Base-by-base conservation (phyloP, 2,329 filamentous ascomycete genomes). In the Cladosporium phlei region DNA sequence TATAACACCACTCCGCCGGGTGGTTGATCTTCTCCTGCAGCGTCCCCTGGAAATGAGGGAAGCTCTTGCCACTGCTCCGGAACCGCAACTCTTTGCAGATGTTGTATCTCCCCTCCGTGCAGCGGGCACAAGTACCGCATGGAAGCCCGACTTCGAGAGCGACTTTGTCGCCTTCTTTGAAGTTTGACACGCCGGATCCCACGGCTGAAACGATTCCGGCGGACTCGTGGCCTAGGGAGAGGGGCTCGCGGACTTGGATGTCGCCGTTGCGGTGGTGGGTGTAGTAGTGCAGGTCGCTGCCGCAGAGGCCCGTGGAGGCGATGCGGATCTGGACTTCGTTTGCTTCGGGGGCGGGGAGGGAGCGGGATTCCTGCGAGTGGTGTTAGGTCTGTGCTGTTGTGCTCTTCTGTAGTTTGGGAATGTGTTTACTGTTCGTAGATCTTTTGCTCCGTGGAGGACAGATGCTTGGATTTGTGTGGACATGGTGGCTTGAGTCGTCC, bases 121-220 rank as follows among this genome's bases (percentile, higher is more conserved):
- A 83, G 42, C 76, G 66, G 17, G 70, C 64, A 59, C 79, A 83
- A 30, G 64, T 60, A 29, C 86, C 82, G 71, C 91, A 97, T 1
- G 89, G 88, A 43, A 87, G 78, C 40, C 91, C 91, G 11, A 94
- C 91, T 74, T 97, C 91, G 32, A 97, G 74, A n/a, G 91, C 89
- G 16, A 96, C 85, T 58, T 86, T 83, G 69, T 96, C 90, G 48
- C 90, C 90, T 9, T 76, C 63, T 55, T 78, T 71, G 52, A 95
- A 78, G 14, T 49, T 34, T n/a, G 55, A 44, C 28, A 62, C 57
- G 3, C 52, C 54, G 33, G 71, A 80, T 16, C 88, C 89, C 30
- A 87, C 73, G 35, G 79, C 77, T 45, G 88, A 80, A 30, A 97
- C 76, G 21, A 86, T 84, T 49, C 89, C 90, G 7, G 88, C 78